phyloP scores from a whole-genome alignment of 2,329 filamentous ascomycete species.

The Geosmithia putterillii region DNA sequence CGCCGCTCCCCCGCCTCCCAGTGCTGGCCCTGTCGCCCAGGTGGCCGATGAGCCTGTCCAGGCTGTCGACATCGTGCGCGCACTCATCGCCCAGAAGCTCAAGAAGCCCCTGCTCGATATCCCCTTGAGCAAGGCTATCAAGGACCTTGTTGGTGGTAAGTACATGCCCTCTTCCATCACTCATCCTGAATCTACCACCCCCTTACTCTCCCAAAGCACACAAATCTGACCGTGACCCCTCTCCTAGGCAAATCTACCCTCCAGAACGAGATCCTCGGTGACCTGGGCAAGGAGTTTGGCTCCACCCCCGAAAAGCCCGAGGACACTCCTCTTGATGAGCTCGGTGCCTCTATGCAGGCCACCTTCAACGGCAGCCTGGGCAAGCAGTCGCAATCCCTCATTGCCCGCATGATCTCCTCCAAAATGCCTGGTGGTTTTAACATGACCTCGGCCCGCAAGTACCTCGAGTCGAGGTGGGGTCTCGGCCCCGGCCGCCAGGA shows the following conservation, averaged over 20 bases:
- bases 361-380: constrained; percentile 98
- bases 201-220: background rate
- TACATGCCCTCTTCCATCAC: constrained; percentile 6
- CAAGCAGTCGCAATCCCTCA: constrained; percentile 87
- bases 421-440: constrained; percentile 99
- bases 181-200: background rate
- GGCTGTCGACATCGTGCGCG: constrained; percentile 79
- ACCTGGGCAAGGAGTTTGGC: constrained; percentile 95
- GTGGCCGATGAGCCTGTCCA: constrained; percentile 79
- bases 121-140: constrained; percentile 91
- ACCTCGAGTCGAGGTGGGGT: constrained; percentile 89
- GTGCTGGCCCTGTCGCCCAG: constrained; percentile 74
- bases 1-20: constrained; percentile 48
- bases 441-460: constrained; percentile 90
- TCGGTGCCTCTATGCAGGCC: constrained; percentile 88
- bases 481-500: constrained; percentile 80
- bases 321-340: constrained; percentile 90
- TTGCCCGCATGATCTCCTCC: constrained; percentile 90
- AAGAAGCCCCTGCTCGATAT: constrained; percentile 89
- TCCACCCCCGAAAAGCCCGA: constrained; percentile 97
- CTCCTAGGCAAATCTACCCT: constrained; percentile 83
- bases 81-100: constrained; percentile 89
- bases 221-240: background rate
- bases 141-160: constrained; percentile 93
- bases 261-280: constrained; percentile 96